Base-by-base conservation (phyloP, 768 basidiomycete genomes). In the Boletus barrowsii region DNA sequence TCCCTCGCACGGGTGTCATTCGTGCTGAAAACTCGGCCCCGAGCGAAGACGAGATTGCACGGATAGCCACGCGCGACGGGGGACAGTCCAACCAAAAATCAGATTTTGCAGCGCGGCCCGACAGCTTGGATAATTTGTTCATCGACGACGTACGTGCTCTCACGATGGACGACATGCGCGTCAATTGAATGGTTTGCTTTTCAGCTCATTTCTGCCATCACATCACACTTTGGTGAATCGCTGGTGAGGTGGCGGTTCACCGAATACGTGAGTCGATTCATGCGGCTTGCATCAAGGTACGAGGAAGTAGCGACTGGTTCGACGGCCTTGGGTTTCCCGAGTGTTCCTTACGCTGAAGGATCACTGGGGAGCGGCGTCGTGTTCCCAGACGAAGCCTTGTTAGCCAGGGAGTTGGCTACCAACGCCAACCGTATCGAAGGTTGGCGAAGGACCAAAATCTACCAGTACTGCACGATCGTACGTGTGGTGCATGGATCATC, bases 381-480 rank as follows among this genome's bases (percentile, higher is more conserved):
- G 7, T 93, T 94, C 64, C 69, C 73, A 14, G 93, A 96, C 53
- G 93, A 96, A 20, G 67, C 68, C 0, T 70, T 76, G 13, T 83
- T 83, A 42, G 62, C 77, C 55, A 82, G 80, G 58, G 96, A 99
- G 67, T 75, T 97, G 50, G 76, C 78, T 40, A 76, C 78, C 32
- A 93, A 94, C 60, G 83, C 86, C 1, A 83, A 84, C 62, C 82
- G 96, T 35, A 93, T 98, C 37, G 97, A 98, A 65, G 95, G 88
- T 9, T 99, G 96, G 96, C 76, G 90, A 57, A 81, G 81, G 65
- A 96, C 91, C 5, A 83, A 82, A 58, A 85, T 82, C 50, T 97
- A 98, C 69, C 79, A 82, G 51, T 81, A 89, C 56, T 88, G 76
- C 62, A 79, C 84, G 51, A 72, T 75, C 70, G 95, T 95, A 59